Percentiles rank a stretch among this genome's conserved stretches.
Conservation (phyloP, 495 filamentous ascomycete species). For the Niebla homalea region DNA sequence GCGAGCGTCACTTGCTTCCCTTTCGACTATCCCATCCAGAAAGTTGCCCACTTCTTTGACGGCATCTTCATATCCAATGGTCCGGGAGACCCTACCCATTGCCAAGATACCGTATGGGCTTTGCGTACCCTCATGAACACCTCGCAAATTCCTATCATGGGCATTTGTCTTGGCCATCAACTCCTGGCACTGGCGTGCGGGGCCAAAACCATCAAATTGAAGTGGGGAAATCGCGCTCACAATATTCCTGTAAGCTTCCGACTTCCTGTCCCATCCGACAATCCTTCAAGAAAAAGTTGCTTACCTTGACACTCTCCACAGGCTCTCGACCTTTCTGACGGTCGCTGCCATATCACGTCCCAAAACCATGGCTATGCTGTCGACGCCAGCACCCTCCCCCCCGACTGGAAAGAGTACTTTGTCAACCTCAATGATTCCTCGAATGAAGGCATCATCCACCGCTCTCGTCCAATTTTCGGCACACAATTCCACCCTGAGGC, state of each 20-base stretch:
- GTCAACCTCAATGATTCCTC: constrained; percentile 63
- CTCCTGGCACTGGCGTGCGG: constrained; percentile 82
- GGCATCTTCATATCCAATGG: constrained; percentile 97
- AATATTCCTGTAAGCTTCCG: constrained; percentile 48
- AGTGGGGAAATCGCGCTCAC: constrained; percentile 58
- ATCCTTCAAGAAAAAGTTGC: no score
- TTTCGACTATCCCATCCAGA: constrained; percentile 80
- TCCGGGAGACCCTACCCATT: constrained; percentile 94
- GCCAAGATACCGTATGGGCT: constrained; percentile 83
- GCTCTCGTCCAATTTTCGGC: constrained; percentile 89
- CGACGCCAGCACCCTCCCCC: constrained; percentile 66
- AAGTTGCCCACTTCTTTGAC: constrained; percentile 63
- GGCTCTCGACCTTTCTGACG: constrained; percentile 82
- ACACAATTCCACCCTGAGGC: constrained; percentile 98
- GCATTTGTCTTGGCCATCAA: constrained; percentile 94
- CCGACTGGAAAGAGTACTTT: constrained; percentile 94
- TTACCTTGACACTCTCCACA: constrained; percentile 34
- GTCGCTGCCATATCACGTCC: constrained; percentile 93
- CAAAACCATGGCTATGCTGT: constrained; percentile 99
- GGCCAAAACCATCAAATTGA: constrained; percentile 85
- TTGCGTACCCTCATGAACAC: constrained; percentile 76
- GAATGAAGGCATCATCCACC: constrained; percentile 66
- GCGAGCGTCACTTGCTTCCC: constrained; percentile 85
- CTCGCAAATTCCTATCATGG: constrained; percentile 84
- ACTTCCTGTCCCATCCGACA: no score